Evolutionary conservation across 345 rosid genomes (phyloP).

Genomic region (Rhodamnia argentea): DNA sequence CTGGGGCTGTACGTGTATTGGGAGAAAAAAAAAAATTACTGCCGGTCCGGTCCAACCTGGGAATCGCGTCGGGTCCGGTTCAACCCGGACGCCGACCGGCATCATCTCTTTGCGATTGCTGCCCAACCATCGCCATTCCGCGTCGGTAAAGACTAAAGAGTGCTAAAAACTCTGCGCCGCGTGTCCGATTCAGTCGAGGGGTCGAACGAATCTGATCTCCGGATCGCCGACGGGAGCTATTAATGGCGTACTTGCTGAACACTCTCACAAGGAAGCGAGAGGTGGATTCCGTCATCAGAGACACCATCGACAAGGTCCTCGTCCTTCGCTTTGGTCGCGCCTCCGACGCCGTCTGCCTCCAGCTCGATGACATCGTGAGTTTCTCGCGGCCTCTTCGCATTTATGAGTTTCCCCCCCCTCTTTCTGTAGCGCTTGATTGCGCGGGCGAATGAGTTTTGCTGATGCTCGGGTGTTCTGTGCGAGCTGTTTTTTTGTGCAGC

Average conservation of each 20-base stretch:
- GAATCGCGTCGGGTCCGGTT: too few species aligned
- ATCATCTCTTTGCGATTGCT: not conserved
- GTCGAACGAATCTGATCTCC: not conserved
- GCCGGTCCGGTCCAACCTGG: too few species aligned
- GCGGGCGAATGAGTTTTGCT: not conserved
- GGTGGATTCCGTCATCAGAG: constrained; percentile 53
- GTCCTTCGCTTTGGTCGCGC: constrained; percentile 85
- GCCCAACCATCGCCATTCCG: not conserved
- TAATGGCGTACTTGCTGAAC: constrained; percentile 42
- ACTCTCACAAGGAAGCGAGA: constrained; percentile 66
- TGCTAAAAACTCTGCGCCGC: not conserved
- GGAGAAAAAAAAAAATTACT: too few species aligned
- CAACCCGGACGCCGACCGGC: too few species aligned
- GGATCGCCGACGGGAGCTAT: not conserved
- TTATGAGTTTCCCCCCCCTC: not conserved
- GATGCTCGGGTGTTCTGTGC: not conserved
- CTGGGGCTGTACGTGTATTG: too few species aligned
- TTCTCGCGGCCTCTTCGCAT: not conserved
- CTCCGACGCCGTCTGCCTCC: constrained; percentile 49
- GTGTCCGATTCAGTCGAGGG: not conserved
- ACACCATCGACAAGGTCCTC: constrained; percentile 82
- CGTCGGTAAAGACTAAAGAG: not conserved
- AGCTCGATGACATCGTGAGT: constrained; percentile 56
- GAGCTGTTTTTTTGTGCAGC: constrained; percentile 11
- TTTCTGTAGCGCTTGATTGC: not conserved